These are phyloP conservation scores for Myriosclerotinia curreyana DNA, from an alignment of 2,329 filamentous ascomycete species.

Conservation along the genomic window DNA sequence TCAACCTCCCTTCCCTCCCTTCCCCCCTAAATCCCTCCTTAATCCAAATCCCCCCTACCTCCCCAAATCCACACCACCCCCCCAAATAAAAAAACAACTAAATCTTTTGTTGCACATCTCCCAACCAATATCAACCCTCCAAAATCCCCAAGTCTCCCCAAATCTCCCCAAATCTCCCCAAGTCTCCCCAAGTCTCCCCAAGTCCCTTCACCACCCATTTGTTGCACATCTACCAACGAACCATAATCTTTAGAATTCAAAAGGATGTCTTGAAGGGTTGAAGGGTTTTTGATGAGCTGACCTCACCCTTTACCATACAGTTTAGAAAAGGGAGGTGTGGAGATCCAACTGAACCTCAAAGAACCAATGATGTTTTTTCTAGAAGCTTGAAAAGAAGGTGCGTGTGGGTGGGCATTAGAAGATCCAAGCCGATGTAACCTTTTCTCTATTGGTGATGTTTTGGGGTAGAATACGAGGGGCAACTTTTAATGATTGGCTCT, in stretches of 20 bases:
- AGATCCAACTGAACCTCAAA: neutral
- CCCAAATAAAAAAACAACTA: too few relatives aligned
- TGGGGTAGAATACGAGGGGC: neutral
- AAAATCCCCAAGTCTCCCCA: too few relatives aligned
- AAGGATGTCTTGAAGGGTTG: neutral
- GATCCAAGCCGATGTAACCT: neutral
- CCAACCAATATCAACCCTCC: neutral
- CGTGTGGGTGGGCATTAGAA: neutral
- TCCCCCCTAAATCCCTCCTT: too few relatives aligned
- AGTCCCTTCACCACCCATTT: neutral
- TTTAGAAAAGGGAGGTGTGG: too few relatives aligned
- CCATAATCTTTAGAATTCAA: neutral
- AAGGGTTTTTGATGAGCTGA: neutral
- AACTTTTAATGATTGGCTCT: neutral
- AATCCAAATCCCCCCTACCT: too few relatives aligned
- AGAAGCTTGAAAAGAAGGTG: neutral
- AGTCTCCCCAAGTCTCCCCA: neutral
- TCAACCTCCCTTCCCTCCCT: neutral
- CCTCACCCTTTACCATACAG: too few relatives aligned
- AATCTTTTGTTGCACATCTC: conserved; percentile 2
- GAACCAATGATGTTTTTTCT: conserved; percentile 10
- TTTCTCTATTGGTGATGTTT: neutral
- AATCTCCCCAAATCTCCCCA: too few relatives aligned
- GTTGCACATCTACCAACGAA: conserved; percentile 12
- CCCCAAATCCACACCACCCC: too few relatives aligned